These are phyloP conservation scores for Raffaelea arxii DNA, from an alignment of 2,329 filamentous ascomycete genomes.

Conservation along the genomic window DNA sequence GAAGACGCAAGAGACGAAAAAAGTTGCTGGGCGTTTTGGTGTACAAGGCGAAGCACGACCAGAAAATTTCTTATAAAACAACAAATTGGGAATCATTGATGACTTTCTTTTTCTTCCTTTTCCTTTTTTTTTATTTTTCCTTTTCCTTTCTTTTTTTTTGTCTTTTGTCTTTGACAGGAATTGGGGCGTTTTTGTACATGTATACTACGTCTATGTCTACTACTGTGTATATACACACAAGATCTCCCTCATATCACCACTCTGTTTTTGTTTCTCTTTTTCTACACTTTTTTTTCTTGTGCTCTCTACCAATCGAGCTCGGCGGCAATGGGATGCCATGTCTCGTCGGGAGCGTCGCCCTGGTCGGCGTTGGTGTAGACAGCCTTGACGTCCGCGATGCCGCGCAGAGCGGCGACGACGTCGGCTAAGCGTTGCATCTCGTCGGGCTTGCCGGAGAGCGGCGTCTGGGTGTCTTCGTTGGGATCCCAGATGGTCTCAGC, in stretches of 20 bases:
- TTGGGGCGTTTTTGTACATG: too few species aligned
- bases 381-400: constrained; percentile 64
- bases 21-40: not conserved
- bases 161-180: too few species aligned
- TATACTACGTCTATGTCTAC: too few species aligned
- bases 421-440: constrained; percentile 46
- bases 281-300: not conserved
- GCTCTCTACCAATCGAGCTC: constrained; percentile 33
- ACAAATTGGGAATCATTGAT: too few species aligned
- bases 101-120: too few species aligned
- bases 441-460: constrained; percentile 47
- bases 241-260: too few species aligned
- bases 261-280: not conserved
- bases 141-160: constrained; percentile 4
- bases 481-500: constrained; percentile 79
- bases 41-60: too few species aligned
- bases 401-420: constrained; percentile 51
- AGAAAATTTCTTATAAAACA: too few species aligned
- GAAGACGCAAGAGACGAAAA: constrained; percentile 1
- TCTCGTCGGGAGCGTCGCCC: constrained; percentile 40
- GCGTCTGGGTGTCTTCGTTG: constrained; percentile 67
- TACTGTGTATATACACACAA: too few species aligned
- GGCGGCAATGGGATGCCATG: constrained; percentile 43
- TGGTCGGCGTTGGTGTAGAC: constrained; percentile 63
- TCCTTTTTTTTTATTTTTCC: constrained; percentile 5